phyloP scores from a whole-genome alignment of 495 filamentous ascomycete genomes.

The Entonaema liquescens region DNA sequence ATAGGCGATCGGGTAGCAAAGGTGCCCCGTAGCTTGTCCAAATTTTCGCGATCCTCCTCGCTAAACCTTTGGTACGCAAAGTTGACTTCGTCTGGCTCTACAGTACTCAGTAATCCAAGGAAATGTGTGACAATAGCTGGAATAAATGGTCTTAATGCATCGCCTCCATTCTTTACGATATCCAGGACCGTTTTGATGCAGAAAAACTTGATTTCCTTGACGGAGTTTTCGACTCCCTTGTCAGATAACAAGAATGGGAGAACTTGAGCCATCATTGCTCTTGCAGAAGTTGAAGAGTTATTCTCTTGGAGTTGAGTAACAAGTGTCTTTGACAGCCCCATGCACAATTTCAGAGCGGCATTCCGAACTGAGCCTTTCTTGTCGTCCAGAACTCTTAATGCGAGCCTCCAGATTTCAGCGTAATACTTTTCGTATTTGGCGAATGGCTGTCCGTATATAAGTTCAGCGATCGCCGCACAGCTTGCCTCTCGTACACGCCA shows the following conservation, averaged over 20 bases:
- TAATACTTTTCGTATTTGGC: slow-evolving; percentile 85
- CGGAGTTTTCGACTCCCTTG: slow-evolving; percentile 85
- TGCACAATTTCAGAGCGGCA: slow-evolving; percentile 82
- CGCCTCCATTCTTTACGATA: slow-evolving; percentile 85
- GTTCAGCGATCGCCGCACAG: slow-evolving; percentile 87
- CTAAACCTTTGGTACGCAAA: slow-evolving; percentile 90
- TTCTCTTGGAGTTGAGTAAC: slow-evolving; percentile 86
- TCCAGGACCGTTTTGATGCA: slow-evolving; percentile 80
- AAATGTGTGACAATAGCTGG: slow-evolving; percentile 82
- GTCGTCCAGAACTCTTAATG: slow-evolving; percentile 90
- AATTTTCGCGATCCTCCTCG: slow-evolving; percentile 83
- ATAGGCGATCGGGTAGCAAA: slow-evolving; percentile 86
- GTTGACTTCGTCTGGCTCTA: slow-evolving; percentile 88
- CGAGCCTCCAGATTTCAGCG: slow-evolving; percentile 79
- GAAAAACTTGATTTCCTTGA: slow-evolving; percentile 81
- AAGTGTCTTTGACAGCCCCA: slow-evolving; percentile 80
- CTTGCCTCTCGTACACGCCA: slow-evolving; percentile 93
- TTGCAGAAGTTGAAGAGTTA: slow-evolving; percentile 72
- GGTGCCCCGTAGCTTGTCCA: slow-evolving; percentile 84
- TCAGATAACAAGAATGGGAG: slow-evolving; percentile 92
- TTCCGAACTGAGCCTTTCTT: slow-evolving; percentile 89
- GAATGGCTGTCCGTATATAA: slow-evolving; percentile 77
- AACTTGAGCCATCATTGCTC: slow-evolving; percentile 79
- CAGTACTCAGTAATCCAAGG: slow-evolving; percentile 79
- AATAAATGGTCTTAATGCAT: slow-evolving; percentile 78